Evolutionary conservation across 129 eudicot genomes (phyloP).

Genomic region (Deinandra increscens): DNA sequence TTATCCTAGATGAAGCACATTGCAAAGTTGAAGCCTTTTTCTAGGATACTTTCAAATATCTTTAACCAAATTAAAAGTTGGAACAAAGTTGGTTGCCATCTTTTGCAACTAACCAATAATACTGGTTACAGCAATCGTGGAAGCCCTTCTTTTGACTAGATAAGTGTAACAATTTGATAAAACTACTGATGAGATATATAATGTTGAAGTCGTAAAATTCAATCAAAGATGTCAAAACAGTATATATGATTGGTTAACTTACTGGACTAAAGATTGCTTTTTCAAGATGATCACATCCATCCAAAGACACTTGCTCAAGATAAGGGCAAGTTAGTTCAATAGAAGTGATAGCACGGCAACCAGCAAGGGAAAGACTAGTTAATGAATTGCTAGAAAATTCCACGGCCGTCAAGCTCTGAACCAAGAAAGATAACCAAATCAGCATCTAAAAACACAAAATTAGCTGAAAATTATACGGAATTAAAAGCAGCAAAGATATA

Average conservation of each 20-base stretch:
- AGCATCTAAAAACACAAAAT: not conserved
- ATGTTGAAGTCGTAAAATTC: not conserved
- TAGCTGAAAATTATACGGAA: not conserved
- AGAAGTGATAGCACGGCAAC: conserved; percentile 80
- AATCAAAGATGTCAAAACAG: conserved; percentile 7
- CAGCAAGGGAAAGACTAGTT: conserved; percentile 83
- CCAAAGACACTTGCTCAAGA: conserved; percentile 82
- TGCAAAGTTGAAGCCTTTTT: not conserved
- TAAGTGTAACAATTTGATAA: not conserved
- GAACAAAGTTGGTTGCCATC: conserved; percentile 7
- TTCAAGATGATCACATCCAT: conserved; percentile 98
- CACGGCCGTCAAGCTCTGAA: conserved; percentile 82
- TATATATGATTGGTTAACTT: conserved; percentile 24
- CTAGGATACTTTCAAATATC: not conserved
- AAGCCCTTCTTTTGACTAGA: not conserved
- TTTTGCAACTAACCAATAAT: not conserved
- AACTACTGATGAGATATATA: not conserved
- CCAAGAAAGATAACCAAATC: conserved; percentile 10
- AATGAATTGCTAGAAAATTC: conserved; percentile 68
- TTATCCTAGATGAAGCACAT: not conserved
- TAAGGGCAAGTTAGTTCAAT: conserved; percentile 76
- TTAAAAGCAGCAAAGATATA: not conserved
- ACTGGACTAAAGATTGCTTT: conserved; percentile 84
- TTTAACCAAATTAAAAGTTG: not conserved
- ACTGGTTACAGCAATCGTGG: not conserved